phyloP scores from a whole-genome alignment of 2,329 filamentous ascomycete genomes.

The Aureobasidium mangrovei region DNA sequence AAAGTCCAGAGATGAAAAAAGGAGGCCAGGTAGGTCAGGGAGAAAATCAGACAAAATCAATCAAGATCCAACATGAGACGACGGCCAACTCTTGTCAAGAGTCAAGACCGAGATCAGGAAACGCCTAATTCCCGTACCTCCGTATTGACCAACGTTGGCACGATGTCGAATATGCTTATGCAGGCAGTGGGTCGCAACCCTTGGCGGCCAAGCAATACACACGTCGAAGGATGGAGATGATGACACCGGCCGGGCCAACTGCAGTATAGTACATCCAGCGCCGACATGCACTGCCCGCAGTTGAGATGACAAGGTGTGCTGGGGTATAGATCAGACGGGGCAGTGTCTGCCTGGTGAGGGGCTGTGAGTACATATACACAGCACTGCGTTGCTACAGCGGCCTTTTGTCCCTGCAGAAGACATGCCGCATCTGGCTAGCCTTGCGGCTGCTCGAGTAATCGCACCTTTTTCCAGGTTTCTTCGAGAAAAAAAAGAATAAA shows the following conservation, averaged over 20 bases:
- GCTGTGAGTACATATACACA: conserved; percentile 12
- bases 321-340: not conserved
- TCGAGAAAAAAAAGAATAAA: conserved; percentile 5
- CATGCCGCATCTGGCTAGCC: conserved; percentile 3
- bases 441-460: conserved; percentile 4
- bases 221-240: not conserved
- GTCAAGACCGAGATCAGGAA: conserved; percentile 7
- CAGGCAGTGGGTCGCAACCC: conserved; percentile 5
- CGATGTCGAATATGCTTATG: conserved; percentile 7
- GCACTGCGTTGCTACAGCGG: conserved; percentile 9
- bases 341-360: conserved; percentile 2
- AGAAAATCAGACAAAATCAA: not conserved
- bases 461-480: not conserved
- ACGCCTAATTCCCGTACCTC: conserved; percentile 5
- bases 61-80: not conserved
- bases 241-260: conserved; percentile 1
- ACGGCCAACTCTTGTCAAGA: conserved; percentile 3
- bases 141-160: not conserved
- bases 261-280: not conserved
- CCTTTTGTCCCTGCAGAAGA: conserved; percentile 9
- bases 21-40: not conserved
- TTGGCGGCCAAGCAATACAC: conserved; percentile 10
- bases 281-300: not conserved
- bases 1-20: not conserved
- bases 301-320: not conserved